Evolutionary conservation across 2,329 filamentous ascomycete genomes (phyloP).

Genomic region (Neonectria coccinea): DNA sequence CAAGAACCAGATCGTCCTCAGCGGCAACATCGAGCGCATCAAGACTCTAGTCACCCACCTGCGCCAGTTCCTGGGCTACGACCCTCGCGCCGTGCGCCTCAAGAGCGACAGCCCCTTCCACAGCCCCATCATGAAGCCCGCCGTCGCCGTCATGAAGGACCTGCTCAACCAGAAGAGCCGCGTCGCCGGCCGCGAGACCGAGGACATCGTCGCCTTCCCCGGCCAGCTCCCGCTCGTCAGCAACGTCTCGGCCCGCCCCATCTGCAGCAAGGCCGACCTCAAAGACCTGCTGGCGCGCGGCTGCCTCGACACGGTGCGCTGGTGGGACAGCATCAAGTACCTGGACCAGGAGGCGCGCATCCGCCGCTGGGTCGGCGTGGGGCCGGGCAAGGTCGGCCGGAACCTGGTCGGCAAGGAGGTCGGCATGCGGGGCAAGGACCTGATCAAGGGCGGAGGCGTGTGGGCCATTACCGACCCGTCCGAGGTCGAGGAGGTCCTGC

Average conservation of each 20-base stretch:
- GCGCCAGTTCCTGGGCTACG: constrained; percentile 89
- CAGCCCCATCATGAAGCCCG: constrained; percentile 90
- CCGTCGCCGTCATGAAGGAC: constrained; percentile 77
- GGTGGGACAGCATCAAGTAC: constrained; percentile 95
- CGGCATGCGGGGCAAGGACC: constrained; percentile 82
- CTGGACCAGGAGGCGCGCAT: constrained; percentile 86
- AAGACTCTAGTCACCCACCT: constrained; percentile 85
- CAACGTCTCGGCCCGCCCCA: constrained; percentile 86
- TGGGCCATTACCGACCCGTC: constrained; percentile 89
- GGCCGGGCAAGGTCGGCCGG: constrained; percentile 91
- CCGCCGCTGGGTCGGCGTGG: constrained; percentile 88
- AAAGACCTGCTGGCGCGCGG: constrained; percentile 83
- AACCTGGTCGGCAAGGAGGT: constrained; percentile 97
- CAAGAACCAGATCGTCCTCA: constrained; percentile 95
- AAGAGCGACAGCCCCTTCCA: constrained; percentile 93
- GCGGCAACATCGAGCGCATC: constrained; percentile 86
- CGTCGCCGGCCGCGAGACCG: constrained; percentile 62
- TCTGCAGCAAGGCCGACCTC: constrained; percentile 77
- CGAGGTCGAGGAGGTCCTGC: constrained; percentile 77
- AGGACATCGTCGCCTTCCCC: constrained; percentile 80
- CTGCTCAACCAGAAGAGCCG: constrained; percentile 72
- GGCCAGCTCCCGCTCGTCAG: constrained; percentile 82
- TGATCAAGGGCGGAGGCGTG: constrained; percentile 88
- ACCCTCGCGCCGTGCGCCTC: constrained; percentile 86
- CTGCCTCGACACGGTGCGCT: constrained; percentile 90